Evolutionary conservation across 768 basidiomycete genomes (phyloP), one percentile per base, ranked within the genome.

Genomic region (Pulveroboletus sp.): DNA sequence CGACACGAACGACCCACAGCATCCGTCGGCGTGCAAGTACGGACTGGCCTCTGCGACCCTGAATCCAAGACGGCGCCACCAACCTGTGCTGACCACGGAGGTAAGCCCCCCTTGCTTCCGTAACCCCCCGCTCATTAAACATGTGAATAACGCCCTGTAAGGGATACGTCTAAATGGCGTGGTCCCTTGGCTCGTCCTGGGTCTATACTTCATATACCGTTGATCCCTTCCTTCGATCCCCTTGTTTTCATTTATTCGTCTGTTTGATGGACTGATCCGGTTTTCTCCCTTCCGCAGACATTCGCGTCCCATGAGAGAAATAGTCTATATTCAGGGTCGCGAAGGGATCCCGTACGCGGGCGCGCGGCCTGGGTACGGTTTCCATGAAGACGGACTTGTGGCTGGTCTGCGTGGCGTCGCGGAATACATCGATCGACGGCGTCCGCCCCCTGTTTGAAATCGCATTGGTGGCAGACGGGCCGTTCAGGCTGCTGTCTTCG

Each of bases 331-430:
- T 48, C 86, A 89, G 66, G 78, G 79, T 57, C 74, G 59, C 40
- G 75, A 83, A 8, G 76, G 77, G 5, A 76, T 88, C 56, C 76
- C 82, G 8, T 85, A 75, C 60, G 84, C 72, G 3, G 85, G 86
- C 9, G 87, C 87, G 24, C 90, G 83, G 72, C 74, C 82, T 39
- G 79, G 79, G 49, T 89, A 87, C 57, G 87, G 86, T 15, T 89
- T 90, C 73, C 87, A 91, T 68, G 86, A 89, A 67, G 89, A 89
- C 59, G 86, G 83, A 3, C 88, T 88, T 62, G 68, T 76, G 3
- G 69, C 72, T 1, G 76, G 75, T 8, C 58, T 77, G 31, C 63
- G 64, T 41, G 70, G 66, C 10, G 70, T 63, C 3, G 21, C 21
- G 21, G 3, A 21, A 21, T 3, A 21, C 21, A 21, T 63, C 15